Evolutionary conservation across 768 basidiomycete genomes (phyloP), one percentile per base, ranked within the genome.

Genomic region (Calocybe gangraenosa): DNA sequence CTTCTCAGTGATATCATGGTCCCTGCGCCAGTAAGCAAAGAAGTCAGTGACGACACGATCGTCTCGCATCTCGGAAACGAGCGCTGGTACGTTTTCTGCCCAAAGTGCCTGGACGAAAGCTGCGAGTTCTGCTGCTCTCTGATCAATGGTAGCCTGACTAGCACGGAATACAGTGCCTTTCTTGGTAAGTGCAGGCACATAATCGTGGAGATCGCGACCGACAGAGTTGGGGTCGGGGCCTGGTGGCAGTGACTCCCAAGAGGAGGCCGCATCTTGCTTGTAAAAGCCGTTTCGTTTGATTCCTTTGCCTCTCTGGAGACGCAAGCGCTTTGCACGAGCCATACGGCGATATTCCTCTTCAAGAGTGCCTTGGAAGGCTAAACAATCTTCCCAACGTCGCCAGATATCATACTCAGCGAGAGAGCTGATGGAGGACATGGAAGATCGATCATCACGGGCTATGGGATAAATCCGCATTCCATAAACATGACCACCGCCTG

Each of bases 201-300:
- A 64, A 4, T 74, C 53, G 55, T 89, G 86, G 33, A 90, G 73
- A 48, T 86, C 77, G 40, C 70, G 75, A n/a, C 81, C 79, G 34
- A 91, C 75, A 11, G 82, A 81, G 38, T 75, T 77, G 4, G 87
- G 86, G 54, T 87, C 75, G n/a, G 88, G 88, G 7, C 87, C 89
- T 6, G 85, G 84, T 10, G 89, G 89, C 15, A 92, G 73, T 1
- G 87, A 90, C 42, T 91, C 89, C 71, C 84, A 92, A 11, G 89
- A 91, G 1, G 89, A 82, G 1, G 89, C 89, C 45, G 73, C 70
- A 57, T 88, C 82, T 23, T 80, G 75, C 47, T 81, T 78, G 47
- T 85, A 75, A 48, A 87, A 77, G 2, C 87, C 72, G 14, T 84
- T 79, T 44, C 81, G 82, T 69, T 85, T 85, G 45, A 88, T 74